Evolutionary conservation across 768 basidiomycete genomes (phyloP).

Genomic region (Panaeolus cyanescens): DNA sequence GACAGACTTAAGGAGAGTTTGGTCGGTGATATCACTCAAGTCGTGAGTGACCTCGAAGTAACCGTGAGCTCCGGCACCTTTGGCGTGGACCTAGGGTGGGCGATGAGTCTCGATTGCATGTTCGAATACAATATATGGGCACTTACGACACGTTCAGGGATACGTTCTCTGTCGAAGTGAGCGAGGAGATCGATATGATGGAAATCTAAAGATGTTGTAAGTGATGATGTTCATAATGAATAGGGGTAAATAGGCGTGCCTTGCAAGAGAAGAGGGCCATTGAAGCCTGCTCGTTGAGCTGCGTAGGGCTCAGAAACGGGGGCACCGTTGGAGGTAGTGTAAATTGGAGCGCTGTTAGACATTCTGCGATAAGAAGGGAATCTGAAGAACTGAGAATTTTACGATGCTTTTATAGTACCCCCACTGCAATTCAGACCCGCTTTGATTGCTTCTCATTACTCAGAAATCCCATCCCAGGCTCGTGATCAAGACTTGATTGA

Average conservation of each 20-base stretch:
- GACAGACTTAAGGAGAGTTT: conserved; percentile 62
- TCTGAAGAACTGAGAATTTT: conserved; percentile 16
- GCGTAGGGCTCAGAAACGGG: conserved; percentile 77
- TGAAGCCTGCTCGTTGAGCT: conserved; percentile 69
- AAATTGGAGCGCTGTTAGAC: conserved; percentile 64
- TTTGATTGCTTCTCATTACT: conserved; percentile 3
- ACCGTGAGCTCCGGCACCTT: conserved; percentile 92
- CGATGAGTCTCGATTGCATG: conserved; percentile 20
- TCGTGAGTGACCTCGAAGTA: conserved; percentile 90
- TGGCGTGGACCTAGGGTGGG: conserved; percentile 76
- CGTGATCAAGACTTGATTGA: neutral
- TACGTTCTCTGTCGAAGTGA: conserved; percentile 94
- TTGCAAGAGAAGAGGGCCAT: conserved; percentile 88
- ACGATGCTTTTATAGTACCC: conserved; percentile 4
- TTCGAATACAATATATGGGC: neutral
- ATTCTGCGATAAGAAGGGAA: conserved; percentile 35
- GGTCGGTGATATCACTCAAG: conserved; percentile 79
- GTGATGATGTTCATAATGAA: conserved; percentile 9
- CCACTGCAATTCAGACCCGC: conserved; percentile 4
- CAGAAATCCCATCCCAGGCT: neutral
- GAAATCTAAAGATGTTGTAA: conserved; percentile 56
- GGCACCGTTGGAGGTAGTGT: conserved; percentile 87
- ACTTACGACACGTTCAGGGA: conserved; percentile 90
- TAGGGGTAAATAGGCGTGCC: conserved; percentile 42
- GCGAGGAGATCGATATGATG: conserved; percentile 88